Evolutionary conservation across 2,329 filamentous ascomycete species (phyloP).

Genomic region (Cryphonectria carpinicola): DNA sequence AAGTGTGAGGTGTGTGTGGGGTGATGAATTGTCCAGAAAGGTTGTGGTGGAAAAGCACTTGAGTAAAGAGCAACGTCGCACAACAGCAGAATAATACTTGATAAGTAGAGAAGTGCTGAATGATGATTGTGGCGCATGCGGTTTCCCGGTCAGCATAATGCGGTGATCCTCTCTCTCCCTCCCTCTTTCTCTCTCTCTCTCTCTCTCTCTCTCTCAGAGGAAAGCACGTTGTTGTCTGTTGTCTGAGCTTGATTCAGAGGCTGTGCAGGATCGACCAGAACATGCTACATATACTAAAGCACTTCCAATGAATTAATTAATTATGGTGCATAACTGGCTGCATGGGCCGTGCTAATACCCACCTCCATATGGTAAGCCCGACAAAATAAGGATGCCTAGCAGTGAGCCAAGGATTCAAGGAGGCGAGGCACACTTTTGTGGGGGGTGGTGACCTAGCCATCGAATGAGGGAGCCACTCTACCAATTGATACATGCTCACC

Average conservation of each 20-base stretch:
- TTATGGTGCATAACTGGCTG: not conserved
- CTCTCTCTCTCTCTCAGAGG: too few relatives aligned
- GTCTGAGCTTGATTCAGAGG: not conserved
- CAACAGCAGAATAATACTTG: not conserved
- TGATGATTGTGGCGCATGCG: not conserved
- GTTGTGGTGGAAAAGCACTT: not conserved
- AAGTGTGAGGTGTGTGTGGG: not conserved
- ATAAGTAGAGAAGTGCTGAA: not conserved
- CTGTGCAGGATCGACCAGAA: not conserved
- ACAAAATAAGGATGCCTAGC: not conserved
- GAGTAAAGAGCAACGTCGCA: not conserved
- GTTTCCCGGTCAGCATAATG: not conserved
- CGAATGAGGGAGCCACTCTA: too few relatives aligned
- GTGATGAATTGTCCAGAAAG: not conserved
- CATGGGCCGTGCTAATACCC: not conserved
- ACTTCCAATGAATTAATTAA: not conserved
- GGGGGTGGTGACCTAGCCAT: not conserved
- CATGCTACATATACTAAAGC: not conserved
- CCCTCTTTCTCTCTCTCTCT: too few relatives aligned
- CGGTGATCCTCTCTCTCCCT: not conserved
- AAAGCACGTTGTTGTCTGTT: not conserved
- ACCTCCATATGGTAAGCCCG: not conserved
- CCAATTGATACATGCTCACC: not conserved
- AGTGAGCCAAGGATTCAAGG: not conserved
- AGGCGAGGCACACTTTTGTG: not conserved